Conservation (phyloP, 352 stramenopile species). For the Pythium myriotylum region DNA sequence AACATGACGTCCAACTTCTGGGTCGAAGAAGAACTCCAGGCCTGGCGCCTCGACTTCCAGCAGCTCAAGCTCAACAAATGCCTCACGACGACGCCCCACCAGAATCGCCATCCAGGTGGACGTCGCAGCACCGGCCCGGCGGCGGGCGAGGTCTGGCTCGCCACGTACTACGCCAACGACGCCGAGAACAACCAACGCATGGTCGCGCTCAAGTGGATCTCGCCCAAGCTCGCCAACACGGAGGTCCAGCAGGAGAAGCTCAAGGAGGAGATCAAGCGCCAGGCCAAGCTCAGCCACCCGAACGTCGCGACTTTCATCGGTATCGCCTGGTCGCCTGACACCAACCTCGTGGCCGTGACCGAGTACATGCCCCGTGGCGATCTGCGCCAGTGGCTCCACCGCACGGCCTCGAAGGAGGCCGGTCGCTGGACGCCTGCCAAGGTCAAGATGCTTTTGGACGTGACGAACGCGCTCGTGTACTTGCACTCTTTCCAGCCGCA, state of each 20-base stretch:
- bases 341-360: constrained; percentile 65
- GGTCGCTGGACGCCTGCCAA: constrained; percentile 58
- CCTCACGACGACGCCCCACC: constrained; percentile 46
- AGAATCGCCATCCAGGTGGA: constrained; percentile 44
- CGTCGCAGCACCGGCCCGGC: constrained; percentile 33
- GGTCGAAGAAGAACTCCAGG: constrained; percentile 69
- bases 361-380: constrained; percentile 78
- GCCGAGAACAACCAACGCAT: constrained; percentile 35
- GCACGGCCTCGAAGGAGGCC: constrained; percentile 36
- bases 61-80: constrained; percentile 61
- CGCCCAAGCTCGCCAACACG: constrained; percentile 34
- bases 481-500: constrained; percentile 64
- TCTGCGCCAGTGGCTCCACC: constrained; percentile 70
- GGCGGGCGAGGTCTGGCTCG: constrained; percentile 62
- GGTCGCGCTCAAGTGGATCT: constrained; percentile 63
- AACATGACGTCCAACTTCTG: constrained; percentile 45
- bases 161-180: constrained; percentile 39
- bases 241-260: constrained; percentile 51
- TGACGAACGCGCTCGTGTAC: constrained; percentile 67
- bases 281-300: constrained; percentile 63
- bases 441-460: constrained; percentile 63
- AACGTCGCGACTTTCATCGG: constrained; percentile 71
- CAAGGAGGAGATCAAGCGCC: constrained; percentile 61
- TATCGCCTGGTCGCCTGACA: constrained; percentile 70
- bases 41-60: constrained; percentile 67